Evolutionary conservation across 768 basidiomycete species (phyloP).

Genomic region (Nidularia pulvinata): DNA sequence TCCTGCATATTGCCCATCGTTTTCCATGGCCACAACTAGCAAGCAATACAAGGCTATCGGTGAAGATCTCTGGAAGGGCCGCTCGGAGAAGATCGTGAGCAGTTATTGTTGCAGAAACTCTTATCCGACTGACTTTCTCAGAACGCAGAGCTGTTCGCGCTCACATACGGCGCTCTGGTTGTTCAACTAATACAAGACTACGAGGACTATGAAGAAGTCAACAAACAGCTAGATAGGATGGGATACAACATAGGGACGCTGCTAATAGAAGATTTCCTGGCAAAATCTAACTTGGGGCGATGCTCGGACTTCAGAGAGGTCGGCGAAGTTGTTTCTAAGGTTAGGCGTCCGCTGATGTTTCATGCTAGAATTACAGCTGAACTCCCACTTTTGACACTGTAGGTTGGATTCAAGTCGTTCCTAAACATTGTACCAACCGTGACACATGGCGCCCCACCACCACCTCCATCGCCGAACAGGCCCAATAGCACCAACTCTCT

Average conservation of each 20-base stretch:
- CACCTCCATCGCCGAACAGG: constrained; percentile 47
- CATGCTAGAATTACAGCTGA: neutral
- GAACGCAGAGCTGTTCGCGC: constrained; percentile 97
- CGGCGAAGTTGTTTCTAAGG: constrained; percentile 95
- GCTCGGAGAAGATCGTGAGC: constrained; percentile 93
- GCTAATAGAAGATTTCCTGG: constrained; percentile 96
- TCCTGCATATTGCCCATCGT: neutral
- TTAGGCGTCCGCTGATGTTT: constrained; percentile 26
- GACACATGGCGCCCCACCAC: constrained; percentile 60
- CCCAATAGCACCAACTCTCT: constrained; percentile 35
- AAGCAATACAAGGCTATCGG: constrained; percentile 89
- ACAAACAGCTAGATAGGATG: constrained; percentile 99
- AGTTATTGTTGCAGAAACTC: neutral
- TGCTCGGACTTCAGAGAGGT: constrained; percentile 94
- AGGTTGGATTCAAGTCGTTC: constrained; percentile 99
- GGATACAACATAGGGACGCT: constrained; percentile 98
- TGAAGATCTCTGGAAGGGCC: constrained; percentile 95
- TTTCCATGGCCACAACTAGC: constrained; percentile 64
- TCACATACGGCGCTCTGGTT: constrained; percentile 97
- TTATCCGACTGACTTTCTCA: constrained; percentile 30
- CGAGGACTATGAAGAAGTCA: constrained; percentile 94
- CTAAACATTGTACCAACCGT: constrained; percentile 89
- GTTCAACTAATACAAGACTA: constrained; percentile 99
- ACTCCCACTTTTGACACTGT: constrained; percentile 2
- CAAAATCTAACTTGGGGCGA: constrained; percentile 87